Percentiles rank a stretch among this genome's conserved stretches.
phyloP scores from a whole-genome alignment of 176 grass and related monocot genomes.

The Puccinellia tenuiflora region DNA sequence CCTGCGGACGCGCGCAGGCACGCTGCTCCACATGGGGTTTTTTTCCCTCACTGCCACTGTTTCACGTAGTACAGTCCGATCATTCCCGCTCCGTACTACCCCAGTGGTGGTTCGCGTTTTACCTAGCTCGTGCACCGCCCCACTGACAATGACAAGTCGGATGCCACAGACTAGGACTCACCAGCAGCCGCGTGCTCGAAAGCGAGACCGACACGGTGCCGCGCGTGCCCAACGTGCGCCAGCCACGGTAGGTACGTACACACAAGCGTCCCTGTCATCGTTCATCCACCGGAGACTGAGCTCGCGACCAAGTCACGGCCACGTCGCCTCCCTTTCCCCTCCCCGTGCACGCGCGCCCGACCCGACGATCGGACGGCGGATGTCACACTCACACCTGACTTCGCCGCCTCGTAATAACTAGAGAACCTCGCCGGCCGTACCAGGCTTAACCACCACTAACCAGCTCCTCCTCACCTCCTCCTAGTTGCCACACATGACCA shows the following conservation, averaged over 20 bases:
- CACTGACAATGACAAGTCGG: too few relatives aligned
- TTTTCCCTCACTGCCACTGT: background rate
- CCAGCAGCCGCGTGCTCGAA: background rate
- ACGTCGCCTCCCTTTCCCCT: too few relatives aligned
- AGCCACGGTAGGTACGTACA: background rate
- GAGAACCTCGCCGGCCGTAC: background rate
- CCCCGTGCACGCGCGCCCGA: background rate
- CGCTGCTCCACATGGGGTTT: background rate
- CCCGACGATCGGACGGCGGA: background rate
- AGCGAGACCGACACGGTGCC: slow-evolving; percentile 7
- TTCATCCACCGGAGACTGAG: background rate
- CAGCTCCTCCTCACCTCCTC: background rate
- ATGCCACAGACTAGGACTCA: too few relatives aligned
- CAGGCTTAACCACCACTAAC: slow-evolving; percentile 4
- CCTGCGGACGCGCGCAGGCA: background rate
- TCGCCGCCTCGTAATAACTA: slow-evolving; percentile 1
- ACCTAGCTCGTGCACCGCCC: too few relatives aligned
- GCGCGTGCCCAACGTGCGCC: slow-evolving; percentile 20
- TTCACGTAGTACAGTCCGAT: background rate
- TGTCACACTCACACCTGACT: background rate
- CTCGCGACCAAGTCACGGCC: background rate
- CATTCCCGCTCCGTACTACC: background rate
- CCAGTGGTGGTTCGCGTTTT: background rate
- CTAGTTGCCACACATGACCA: background rate
- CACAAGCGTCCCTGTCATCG: background rate